Conservation (phyloP, 495 filamentous ascomycete species). For the Geoglossum glabrum region DNA sequence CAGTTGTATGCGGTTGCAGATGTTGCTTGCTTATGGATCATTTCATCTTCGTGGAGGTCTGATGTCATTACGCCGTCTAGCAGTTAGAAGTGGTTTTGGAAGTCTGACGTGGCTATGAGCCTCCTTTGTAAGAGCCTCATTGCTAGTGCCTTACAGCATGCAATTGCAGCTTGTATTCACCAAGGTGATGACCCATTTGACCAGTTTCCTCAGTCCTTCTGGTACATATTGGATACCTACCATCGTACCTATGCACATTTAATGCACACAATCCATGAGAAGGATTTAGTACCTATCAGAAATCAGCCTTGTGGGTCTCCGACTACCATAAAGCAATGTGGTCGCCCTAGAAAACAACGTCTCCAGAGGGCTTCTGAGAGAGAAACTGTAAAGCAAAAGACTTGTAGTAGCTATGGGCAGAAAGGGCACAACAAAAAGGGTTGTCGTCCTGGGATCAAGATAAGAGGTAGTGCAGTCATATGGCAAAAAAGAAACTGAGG, state of each 20-base stretch:
- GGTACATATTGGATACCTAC: neutral
- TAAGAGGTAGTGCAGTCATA: neutral
- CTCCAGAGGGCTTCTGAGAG: neutral
- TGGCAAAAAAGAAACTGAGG: neutral
- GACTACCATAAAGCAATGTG: neutral
- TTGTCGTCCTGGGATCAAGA: neutral
- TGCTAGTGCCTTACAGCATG: too few species aligned
- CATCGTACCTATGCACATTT: neutral
- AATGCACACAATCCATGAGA: neutral
- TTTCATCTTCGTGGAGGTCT: too few species aligned
- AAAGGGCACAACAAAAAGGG: neutral
- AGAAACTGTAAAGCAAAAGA: neutral
- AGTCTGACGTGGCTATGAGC: too few species aligned
- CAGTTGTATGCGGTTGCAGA: too few species aligned
- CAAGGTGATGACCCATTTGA: neutral
- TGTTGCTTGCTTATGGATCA: too few species aligned
- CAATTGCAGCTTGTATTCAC: neutral
- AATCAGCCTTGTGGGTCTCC: neutral
- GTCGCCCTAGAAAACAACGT: neutral
- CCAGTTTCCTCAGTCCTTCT: neutral
- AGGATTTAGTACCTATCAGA: neutral
- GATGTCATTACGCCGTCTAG: too few species aligned
- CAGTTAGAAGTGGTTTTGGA: too few species aligned
- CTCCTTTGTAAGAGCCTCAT: too few species aligned
- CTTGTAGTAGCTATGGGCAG: neutral